A percentile compares a stretch with the other conserved stretches of the same genome.
Evolutionary conservation across 2,329 filamentous ascomycete genomes (phyloP).

Genomic region (Penicillium decumbens): DNA sequence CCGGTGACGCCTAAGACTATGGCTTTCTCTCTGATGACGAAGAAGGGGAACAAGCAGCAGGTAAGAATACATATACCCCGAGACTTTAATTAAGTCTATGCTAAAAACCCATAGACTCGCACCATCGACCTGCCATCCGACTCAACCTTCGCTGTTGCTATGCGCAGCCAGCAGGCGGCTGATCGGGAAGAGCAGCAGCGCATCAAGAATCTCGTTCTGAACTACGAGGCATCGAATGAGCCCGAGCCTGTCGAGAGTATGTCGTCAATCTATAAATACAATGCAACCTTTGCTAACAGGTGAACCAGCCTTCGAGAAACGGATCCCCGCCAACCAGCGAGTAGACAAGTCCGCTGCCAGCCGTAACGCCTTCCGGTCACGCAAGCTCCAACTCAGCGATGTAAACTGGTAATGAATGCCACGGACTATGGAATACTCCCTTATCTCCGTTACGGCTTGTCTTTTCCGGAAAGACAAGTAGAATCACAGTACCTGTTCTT

Average conservation of each 20-base stretch:
- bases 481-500: background rate
- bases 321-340: conserved; percentile 41
- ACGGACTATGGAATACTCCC: background rate
- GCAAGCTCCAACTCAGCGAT: conserved; percentile 91
- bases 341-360: conserved; percentile 58
- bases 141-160: conserved; percentile 89
- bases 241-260: conserved; percentile 76
- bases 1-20: conserved; percentile 59
- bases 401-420: conserved; percentile 78
- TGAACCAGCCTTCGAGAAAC: conserved; percentile 39
- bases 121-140: conserved; percentile 82
- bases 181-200: conserved; percentile 95
- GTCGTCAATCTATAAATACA: conserved; percentile 35
- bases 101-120: conserved; percentile 60
- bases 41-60: conserved; percentile 93
- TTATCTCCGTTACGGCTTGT: background rate
- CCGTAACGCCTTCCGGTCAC: conserved; percentile 71
- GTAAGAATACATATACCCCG: conserved; percentile 42
- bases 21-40: conserved; percentile 94
- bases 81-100: background rate
- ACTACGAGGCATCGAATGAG: conserved; percentile 85
- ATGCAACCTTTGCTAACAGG: conserved; percentile 26
- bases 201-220: conserved; percentile 95
- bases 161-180: conserved; percentile 92
- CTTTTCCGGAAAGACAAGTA: background rate